phyloP scores from a whole-genome alignment of 2,329 filamentous ascomycete species.

The Phyllosticta citribraziliensis region DNA sequence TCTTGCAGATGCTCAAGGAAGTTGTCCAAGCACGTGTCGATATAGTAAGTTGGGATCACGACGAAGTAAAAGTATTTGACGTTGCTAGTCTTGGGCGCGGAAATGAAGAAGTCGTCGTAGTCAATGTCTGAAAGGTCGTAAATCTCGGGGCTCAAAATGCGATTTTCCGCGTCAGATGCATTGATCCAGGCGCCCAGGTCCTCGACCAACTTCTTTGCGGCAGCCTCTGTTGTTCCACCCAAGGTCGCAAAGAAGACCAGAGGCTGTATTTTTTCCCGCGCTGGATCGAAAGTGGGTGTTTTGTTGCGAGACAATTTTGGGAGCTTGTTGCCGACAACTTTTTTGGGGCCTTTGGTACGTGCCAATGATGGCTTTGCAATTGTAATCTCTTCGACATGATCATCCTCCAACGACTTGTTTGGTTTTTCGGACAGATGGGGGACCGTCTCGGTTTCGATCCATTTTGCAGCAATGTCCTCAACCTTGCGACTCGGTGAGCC shows the following conservation, averaged over 20 bases:
- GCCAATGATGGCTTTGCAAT: conserved; percentile 14
- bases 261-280: conserved; percentile 50
- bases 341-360: conserved; percentile 26
- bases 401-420: conserved; percentile 14
- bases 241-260: conserved; percentile 85
- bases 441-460: conserved; percentile 26
- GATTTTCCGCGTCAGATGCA: conserved; percentile 17
- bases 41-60: conserved; percentile 85
- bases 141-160: conserved; percentile 50
- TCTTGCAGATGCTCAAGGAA: conserved; percentile 82
- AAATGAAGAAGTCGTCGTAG: conserved; percentile 86
- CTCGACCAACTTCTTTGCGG: conserved; percentile 54
- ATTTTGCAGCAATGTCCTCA: conserved; percentile 23
- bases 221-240: conserved; percentile 70
- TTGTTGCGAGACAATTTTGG: conserved; percentile 17
- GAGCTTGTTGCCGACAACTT: conserved; percentile 26
- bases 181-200: conserved; percentile 38
- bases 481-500: conserved; percentile 20
- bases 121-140: conserved; percentile 79
- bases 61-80: conserved; percentile 71
- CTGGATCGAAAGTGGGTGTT: conserved; percentile 18
- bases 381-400: conserved; percentile 20
- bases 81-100: conserved; percentile 52
- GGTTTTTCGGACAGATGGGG: conserved; percentile 12
- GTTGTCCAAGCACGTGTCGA: conserved; percentile 81